Conservation (phyloP, 2,329 filamentous ascomycete species). For the Aspergillus neoniger region DNA sequence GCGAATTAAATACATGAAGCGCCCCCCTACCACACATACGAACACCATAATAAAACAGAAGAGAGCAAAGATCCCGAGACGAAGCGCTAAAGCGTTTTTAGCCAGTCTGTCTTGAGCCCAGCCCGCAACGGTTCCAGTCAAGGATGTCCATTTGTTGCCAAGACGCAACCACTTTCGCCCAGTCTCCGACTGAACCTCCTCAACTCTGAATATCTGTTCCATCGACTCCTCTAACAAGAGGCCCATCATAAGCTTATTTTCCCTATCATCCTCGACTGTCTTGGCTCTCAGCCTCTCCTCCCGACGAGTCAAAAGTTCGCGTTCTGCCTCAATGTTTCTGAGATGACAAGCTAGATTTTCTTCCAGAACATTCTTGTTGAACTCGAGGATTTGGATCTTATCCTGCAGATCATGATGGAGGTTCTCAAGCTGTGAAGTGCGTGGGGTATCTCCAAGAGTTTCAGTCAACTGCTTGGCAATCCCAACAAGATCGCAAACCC, state of each 20-base stretch:
- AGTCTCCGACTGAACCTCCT: not conserved
- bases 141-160: no score
- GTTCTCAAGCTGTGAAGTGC: not conserved
- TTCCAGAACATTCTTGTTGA: constrained; percentile 4
- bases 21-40: not conserved
- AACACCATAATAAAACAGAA: not conserved
- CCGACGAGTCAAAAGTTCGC: not conserved
- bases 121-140: no score
- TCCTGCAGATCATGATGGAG: constrained; percentile 8
- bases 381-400: not conserved
- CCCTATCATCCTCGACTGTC: not conserved
- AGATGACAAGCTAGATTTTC: not conserved
- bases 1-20: not conserved
- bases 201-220: not conserved
- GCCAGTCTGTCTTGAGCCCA: not conserved
- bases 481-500: not conserved
- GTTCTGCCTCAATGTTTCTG: not conserved
- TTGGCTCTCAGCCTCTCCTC: not conserved
- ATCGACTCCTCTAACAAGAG: not conserved
- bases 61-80: not conserved
- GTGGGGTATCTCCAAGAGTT: not conserved
- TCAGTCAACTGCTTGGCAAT: not conserved
- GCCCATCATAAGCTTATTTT: not conserved
- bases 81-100: not conserved
- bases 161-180: not conserved